Conservation (phyloP, 139 green algal genomes). For the Tetraselmis striata region DNA sequence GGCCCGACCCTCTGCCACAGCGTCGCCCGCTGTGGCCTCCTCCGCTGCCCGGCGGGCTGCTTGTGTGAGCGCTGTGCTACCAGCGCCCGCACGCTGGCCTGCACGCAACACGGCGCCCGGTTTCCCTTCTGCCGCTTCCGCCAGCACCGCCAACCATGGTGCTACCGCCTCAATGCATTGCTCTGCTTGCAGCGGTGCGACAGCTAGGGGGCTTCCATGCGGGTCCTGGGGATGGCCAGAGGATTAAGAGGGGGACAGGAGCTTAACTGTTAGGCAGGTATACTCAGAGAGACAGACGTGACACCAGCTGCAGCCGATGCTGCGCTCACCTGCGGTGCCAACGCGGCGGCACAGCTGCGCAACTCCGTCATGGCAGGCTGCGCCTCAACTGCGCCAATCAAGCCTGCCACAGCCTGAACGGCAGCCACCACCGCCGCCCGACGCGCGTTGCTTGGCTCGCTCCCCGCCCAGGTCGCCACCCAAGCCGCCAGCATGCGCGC, state of each 20-base stretch:
- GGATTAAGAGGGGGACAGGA: too few relatives aligned
- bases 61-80: neutral
- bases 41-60: conserved; percentile 9
- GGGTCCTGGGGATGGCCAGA: too few relatives aligned
- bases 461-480: neutral
- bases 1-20: conserved; percentile 12
- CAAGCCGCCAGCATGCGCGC: neutral
- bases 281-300: neutral
- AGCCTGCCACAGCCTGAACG: neutral
- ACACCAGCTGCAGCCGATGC: neutral
- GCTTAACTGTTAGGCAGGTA: too few relatives aligned
- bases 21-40: conserved; percentile 4
- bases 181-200: neutral
- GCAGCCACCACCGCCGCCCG: neutral
- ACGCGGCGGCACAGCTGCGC: too few relatives aligned
- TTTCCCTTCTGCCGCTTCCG: too few relatives aligned
- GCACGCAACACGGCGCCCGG: too few relatives aligned
- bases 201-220: too few relatives aligned
- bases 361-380: too few relatives aligned
- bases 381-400: too few relatives aligned
- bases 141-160: neutral
- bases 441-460: neutral
- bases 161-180: neutral
- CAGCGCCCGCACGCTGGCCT: too few relatives aligned
- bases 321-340: too few relatives aligned